Evolutionary conservation across 495 filamentous ascomycete species (phyloP).

Genomic region (Aspergillus egyptiacus): DNA sequence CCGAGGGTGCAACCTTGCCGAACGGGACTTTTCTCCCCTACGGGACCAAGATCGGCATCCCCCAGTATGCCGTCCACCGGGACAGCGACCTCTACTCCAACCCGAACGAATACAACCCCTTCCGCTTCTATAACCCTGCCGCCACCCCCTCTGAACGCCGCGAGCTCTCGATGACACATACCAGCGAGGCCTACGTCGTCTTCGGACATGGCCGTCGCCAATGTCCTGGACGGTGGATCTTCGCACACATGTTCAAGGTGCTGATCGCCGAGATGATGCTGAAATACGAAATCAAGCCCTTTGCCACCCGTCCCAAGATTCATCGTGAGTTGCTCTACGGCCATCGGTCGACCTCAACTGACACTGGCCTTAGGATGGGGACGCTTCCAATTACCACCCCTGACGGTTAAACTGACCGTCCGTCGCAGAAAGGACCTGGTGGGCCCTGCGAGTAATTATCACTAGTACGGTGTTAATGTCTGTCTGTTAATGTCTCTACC

Average conservation of each 20-base stretch:
- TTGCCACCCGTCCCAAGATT: conserved; percentile 7
- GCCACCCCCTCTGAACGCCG: neutral
- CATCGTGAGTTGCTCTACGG: neutral
- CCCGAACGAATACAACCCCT: conserved; percentile 11
- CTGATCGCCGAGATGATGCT: conserved; percentile 10
- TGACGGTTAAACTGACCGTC: conserved; percentile 7
- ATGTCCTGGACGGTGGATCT: conserved; percentile 16
- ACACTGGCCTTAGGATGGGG: conserved; percentile 7
- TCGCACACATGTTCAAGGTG: conserved; percentile 11
- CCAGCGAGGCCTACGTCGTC: conserved; percentile 11
- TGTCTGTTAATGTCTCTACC: neutral
- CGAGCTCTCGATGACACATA: conserved; percentile 2
- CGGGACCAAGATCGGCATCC: conserved; percentile 12
- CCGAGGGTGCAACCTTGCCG: conserved; percentile 2
- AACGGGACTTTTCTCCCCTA: conserved; percentile 8
- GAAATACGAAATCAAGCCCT: conserved; percentile 10
- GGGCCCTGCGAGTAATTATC: too few species aligned
- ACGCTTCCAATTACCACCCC: conserved; percentile 11
- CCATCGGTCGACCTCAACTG: neutral
- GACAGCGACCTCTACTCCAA: conserved; percentile 9
- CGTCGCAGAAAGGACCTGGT: conserved; percentile 8
- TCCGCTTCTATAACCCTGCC: conserved; percentile 5
- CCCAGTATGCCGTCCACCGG: conserved; percentile 13
- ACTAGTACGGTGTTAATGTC: too few species aligned
- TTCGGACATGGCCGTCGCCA: conserved; percentile 13